These are phyloP conservation scores for Micromonas commoda DNA, from an alignment of 139 green algal genomes.

Conservation along the genomic window DNA sequence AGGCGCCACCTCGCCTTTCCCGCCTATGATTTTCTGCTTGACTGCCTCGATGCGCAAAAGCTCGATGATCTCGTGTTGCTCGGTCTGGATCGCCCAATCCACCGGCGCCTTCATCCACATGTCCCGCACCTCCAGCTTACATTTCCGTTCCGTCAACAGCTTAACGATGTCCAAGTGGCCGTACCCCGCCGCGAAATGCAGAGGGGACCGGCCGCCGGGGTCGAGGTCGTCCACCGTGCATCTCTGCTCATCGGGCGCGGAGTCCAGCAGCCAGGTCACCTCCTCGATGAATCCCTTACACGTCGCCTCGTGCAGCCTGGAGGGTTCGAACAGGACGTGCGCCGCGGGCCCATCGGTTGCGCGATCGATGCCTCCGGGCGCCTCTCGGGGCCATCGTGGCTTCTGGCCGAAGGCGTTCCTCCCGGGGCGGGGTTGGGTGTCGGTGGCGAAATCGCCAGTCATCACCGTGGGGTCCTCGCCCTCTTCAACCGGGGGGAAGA, in stretches of 20 bases:
- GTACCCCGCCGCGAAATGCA: constrained; percentile 9
- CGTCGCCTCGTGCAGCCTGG: not conserved
- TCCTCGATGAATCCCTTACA: not conserved
- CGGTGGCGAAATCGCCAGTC: too few species aligned
- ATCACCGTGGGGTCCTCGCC: too few species aligned
- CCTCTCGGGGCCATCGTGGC: not conserved
- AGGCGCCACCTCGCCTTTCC: constrained; percentile 2
- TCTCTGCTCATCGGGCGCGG: not conserved
- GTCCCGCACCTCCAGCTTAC: not conserved
- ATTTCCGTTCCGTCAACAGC: not conserved
- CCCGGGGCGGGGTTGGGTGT: too few species aligned
- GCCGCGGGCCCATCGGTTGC: not conserved
- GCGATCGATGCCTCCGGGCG: constrained; percentile 1
- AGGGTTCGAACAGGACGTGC: not conserved
- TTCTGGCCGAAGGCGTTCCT: not conserved
- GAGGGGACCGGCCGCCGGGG: not conserved
- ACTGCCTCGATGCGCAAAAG: not conserved
- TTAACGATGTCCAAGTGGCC: not conserved
- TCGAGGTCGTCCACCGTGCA: not conserved
- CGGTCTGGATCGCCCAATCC: constrained; percentile 5
- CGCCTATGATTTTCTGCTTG: not conserved
- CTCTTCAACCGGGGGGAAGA: too few species aligned
- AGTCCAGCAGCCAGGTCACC: not conserved
- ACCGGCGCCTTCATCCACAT: constrained; percentile 9
- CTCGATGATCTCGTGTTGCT: not conserved